Percentiles rank a stretch among this genome's conserved stretches.
Evolutionary conservation across 116 monocot species (phyloP).

Genomic region (Zostera marina): DNA sequence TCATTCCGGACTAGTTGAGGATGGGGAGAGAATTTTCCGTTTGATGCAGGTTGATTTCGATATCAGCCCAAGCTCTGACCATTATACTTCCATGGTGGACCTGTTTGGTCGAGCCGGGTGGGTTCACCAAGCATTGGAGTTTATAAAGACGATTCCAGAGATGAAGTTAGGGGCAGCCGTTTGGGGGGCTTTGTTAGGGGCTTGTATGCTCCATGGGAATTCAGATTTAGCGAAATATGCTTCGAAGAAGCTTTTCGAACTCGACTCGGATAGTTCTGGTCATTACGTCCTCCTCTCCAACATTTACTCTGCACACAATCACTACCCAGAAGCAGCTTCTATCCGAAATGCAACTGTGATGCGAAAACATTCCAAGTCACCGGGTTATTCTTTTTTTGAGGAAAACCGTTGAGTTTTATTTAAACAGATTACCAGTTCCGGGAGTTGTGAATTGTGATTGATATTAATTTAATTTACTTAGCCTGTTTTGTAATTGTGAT

Average conservation of each 20-base stretch:
- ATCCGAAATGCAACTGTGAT: conserved; percentile 24
- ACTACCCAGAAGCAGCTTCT: conserved; percentile 25
- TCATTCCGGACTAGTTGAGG: conserved; percentile 35
- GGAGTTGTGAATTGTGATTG: too few relatives aligned
- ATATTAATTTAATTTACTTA: too few relatives aligned
- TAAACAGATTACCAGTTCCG: too few relatives aligned
- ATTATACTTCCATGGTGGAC: conserved; percentile 47
- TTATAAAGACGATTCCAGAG: conserved; percentile 16
- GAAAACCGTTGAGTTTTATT: too few relatives aligned
- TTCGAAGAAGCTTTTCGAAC: conserved; percentile 22
- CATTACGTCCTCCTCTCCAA: conserved; percentile 47
- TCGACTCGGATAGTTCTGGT: conserved; percentile 31
- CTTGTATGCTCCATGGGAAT: conserved; percentile 42
- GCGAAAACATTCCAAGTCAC: conserved; percentile 20
- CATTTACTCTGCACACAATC: conserved; percentile 24
- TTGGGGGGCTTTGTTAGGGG: conserved; percentile 44
- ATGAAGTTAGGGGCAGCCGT: conserved; percentile 22
- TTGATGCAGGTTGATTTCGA: conserved; percentile 17
- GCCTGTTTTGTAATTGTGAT: too few relatives aligned
- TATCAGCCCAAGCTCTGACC: conserved; percentile 20
- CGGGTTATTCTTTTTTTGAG: conserved; percentile 42
- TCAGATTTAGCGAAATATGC: conserved; percentile 17
- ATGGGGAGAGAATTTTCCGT: conserved; percentile 16
- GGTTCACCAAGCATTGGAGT: conserved; percentile 23
- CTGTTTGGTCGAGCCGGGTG: conserved; percentile 43